Evolutionary conservation across 192 early-diverging fungal species (phyloP).

Genomic region (Backusella tuberculispora): DNA sequence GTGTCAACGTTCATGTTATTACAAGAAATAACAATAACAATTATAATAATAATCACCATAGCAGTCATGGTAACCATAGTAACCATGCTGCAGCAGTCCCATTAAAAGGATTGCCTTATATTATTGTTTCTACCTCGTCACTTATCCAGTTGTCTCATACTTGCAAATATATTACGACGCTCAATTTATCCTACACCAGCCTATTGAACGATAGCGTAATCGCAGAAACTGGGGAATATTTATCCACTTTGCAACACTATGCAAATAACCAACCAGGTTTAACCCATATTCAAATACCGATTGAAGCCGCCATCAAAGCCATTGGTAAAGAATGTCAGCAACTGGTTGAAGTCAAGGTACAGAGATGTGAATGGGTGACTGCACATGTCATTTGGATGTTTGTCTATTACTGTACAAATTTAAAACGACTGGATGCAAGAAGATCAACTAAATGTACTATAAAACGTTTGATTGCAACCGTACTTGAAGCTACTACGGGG

Average conservation of each 20-base stretch:
- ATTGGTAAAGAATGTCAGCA: constrained; percentile 44
- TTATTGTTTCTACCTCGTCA: constrained; percentile 51
- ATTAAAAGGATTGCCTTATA: constrained; percentile 23
- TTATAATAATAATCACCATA: not conserved
- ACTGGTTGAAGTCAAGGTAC: constrained; percentile 38
- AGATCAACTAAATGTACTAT: constrained; percentile 41
- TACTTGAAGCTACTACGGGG: constrained; percentile 30
- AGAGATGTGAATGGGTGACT: constrained; percentile 54
- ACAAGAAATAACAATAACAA: not conserved
- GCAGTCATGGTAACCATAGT: not conserved
- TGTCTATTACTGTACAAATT: constrained; percentile 32
- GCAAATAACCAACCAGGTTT: constrained; percentile 46
- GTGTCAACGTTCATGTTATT: not conserved
- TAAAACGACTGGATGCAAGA: constrained; percentile 45
- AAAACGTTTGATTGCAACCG: constrained; percentile 21
- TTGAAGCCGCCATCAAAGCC: constrained; percentile 41
- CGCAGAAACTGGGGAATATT: constrained; percentile 53
- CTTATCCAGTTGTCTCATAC: constrained; percentile 48
- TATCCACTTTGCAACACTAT: constrained; percentile 48
- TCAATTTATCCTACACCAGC: constrained; percentile 43
- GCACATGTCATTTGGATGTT: constrained; percentile 42
- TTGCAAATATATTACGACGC: constrained; percentile 41
- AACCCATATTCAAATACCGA: constrained; percentile 43
- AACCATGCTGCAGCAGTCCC: not conserved
- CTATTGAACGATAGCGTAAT: constrained; percentile 44